Evolutionary conservation across 1,284 basidiomycete genomes (phyloP).

Genomic region (Moesziomyces sp.): DNA sequence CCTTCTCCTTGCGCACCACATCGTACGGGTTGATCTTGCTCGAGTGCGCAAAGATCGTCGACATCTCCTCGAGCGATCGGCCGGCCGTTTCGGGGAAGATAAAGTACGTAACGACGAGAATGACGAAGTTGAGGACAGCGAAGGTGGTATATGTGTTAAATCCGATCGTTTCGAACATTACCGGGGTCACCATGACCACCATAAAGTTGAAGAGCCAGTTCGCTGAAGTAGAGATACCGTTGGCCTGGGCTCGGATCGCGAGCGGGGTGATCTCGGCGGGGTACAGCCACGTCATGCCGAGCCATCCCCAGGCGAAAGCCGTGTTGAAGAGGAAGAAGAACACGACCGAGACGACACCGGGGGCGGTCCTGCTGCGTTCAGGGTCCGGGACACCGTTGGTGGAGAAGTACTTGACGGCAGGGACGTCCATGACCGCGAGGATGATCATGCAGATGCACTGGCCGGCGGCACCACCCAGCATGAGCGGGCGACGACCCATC

Average conservation of each 20-base stretch:
- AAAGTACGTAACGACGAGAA: conserved; percentile 46
- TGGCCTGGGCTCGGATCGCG: conserved; percentile 59
- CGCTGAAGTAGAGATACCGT: conserved; percentile 60
- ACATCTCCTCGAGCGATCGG: conserved; percentile 63
- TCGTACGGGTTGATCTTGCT: conserved; percentile 61
- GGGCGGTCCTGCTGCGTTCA: conserved; percentile 6
- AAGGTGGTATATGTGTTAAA: conserved; percentile 55
- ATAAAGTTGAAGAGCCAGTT: conserved; percentile 66
- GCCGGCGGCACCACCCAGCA: conserved; percentile 60
- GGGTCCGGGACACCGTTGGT: neutral
- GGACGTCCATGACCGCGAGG: conserved; percentile 39
- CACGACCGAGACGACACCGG: conserved; percentile 53
- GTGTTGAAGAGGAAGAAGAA: conserved; percentile 65
- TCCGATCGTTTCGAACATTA: conserved; percentile 45
- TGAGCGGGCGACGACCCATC: conserved; percentile 62
- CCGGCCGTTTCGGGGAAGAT: conserved; percentile 65
- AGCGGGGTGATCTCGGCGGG: conserved; percentile 66
- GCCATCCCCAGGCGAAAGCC: conserved; percentile 66
- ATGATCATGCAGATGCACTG: conserved; percentile 61
- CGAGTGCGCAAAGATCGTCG: conserved; percentile 58
- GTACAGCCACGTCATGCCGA: conserved; percentile 67
- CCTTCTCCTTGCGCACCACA: conserved; percentile 55
- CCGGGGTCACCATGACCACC: conserved; percentile 61
- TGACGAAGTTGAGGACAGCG: conserved; percentile 53
- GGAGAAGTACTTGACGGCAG: conserved; percentile 22